A percentile compares a stretch with the other conserved stretches of the same genome.
Conservation (phyloP, 768 basidiomycete species). For the Rhodosporidiobolus sp. region DNA sequence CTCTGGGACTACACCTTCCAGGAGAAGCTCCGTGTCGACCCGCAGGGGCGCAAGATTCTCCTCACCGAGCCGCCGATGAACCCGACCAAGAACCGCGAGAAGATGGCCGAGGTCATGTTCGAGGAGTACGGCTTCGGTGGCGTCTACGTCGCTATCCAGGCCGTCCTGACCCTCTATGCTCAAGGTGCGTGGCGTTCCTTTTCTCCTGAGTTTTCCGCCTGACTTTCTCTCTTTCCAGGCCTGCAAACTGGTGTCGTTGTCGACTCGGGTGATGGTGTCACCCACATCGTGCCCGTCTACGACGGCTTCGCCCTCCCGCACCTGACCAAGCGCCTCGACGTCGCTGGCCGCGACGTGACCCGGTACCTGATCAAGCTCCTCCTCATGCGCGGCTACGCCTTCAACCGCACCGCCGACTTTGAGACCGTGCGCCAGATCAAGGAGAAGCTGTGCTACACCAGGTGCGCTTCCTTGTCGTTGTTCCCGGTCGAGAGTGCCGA, state of each 20-base stretch:
- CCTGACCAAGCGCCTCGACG: conserved; percentile 87
- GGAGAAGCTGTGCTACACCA: conserved; percentile 97
- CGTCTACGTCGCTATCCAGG: conserved; percentile 97
- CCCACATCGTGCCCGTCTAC: conserved; percentile 98
- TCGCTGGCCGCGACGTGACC: conserved; percentile 96
- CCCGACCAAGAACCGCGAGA: conserved; percentile 83
- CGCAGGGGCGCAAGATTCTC: conserved; percentile 79
- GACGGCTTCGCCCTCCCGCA: conserved; percentile 95
- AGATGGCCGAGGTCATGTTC: conserved; percentile 98
- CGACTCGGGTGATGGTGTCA: conserved; percentile 98
- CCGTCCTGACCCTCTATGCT: conserved; percentile 94
- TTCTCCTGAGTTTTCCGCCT: not conserved
- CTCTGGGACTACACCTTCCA: conserved; percentile 98
- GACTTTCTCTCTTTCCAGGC: conserved; percentile 56
- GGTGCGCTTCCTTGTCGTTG: conserved; percentile 54
- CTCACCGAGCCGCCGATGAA: conserved; percentile 99
- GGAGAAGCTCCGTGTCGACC: conserved; percentile 87
- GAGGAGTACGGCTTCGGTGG: conserved; percentile 95
- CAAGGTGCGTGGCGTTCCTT: conserved; percentile 65
- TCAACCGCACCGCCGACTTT: conserved; percentile 98
- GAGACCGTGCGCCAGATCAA: conserved; percentile 99
- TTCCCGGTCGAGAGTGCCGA: not conserved
- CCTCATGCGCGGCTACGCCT: conserved; percentile 99
- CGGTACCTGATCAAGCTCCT: conserved; percentile 98
- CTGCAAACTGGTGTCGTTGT: conserved; percentile 97